These are phyloP conservation scores for Orychophragmus violaceus DNA, from an alignment of 345 rosid genomes.

Conservation along the genomic window DNA sequence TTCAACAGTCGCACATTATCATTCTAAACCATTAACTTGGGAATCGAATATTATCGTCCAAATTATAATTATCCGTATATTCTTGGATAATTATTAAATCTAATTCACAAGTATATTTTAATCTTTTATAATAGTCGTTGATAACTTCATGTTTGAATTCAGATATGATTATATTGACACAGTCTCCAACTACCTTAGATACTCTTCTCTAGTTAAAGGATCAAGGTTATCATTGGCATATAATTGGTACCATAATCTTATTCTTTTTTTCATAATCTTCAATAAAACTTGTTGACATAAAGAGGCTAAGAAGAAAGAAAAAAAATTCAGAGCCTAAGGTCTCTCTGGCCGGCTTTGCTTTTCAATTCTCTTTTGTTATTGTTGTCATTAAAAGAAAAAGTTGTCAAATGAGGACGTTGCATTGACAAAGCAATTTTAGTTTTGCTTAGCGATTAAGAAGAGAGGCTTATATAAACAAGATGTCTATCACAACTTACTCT, in stretches of 20 bases:
- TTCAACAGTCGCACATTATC: too few species aligned
- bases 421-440: conserved; percentile 26
- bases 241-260: conserved; percentile 1
- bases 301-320: not conserved
- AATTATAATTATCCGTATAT: not conserved
- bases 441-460: conserved; percentile 35
- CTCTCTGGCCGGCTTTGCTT: conserved; percentile 13
- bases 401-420: conserved; percentile 27
- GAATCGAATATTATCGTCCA: too few species aligned
- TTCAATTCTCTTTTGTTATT: conserved; percentile 16
- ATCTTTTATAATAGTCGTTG: not conserved
- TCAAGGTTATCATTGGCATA: conserved; percentile 8
- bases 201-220: not conserved
- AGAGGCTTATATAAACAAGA: conserved; percentile 22
- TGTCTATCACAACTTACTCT: conserved; percentile 24
- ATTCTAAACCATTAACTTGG: too few species aligned
- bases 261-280: too few species aligned
- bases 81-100: not conserved
- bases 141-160: not conserved
- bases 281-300: not conserved
- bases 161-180: not conserved
- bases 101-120: not conserved
- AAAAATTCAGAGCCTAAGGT: not conserved
- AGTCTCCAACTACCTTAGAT: not conserved
- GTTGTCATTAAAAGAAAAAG: conserved; percentile 21